Conservation (phyloP, 768 basidiomycete genomes). For the Candolleomyces aberdarensis region DNA sequence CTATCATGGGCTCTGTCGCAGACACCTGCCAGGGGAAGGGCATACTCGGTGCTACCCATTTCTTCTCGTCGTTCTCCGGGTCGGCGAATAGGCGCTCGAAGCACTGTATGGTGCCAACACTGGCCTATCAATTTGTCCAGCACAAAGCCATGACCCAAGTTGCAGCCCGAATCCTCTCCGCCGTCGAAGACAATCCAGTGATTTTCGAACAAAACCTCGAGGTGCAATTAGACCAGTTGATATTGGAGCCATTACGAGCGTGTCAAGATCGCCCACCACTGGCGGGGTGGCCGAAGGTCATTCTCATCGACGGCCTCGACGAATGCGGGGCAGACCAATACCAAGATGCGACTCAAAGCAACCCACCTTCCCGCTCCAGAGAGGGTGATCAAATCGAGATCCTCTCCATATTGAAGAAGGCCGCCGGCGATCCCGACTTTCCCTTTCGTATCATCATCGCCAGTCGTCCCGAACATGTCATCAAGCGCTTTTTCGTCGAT, state of each 20-base stretch:
- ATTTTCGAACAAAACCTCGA: neutral
- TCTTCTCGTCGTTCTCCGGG: conserved; percentile 4
- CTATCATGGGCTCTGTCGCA: conserved; percentile 5
- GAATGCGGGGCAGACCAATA: neutral
- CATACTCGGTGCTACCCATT: conserved; percentile 1
- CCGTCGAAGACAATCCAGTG: neutral
- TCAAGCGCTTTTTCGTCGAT: neutral
- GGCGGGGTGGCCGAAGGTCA: neutral
- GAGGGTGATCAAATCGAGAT: neutral
- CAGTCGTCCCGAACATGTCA: neutral
- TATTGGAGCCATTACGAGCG: neutral
- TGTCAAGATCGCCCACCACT: too few species aligned
- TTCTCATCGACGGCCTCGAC: neutral
- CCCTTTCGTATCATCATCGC: neutral
- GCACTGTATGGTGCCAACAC: neutral
- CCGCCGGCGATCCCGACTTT: neutral
- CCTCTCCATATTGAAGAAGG: neutral
- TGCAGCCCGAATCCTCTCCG: neutral
- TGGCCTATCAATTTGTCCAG: neutral
- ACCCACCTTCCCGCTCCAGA: neutral
- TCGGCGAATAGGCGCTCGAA: neutral
- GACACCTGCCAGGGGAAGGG: neutral
- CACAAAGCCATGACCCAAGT: neutral
- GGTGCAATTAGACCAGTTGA: neutral
- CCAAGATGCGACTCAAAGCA: neutral